Conservation (phyloP, 768 basidiomycete genomes). For the Tulasnella calospora region DNA sequence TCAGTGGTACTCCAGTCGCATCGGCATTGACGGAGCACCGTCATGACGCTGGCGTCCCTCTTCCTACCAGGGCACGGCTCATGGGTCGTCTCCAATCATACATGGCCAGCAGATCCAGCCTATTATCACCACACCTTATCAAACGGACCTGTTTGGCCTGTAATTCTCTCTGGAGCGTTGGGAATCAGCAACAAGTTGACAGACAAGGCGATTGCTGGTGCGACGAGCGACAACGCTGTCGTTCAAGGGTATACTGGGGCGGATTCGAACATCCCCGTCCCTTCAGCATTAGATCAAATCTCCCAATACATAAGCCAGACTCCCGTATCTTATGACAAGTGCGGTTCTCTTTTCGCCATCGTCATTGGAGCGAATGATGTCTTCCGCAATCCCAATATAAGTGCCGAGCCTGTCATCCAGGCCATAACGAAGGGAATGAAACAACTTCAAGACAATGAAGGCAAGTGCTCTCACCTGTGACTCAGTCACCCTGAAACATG, state of each 20-base stretch:
- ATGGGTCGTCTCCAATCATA: background rate
- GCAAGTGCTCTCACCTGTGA: background rate
- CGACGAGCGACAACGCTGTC: slow-evolving; percentile 5
- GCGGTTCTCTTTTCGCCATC: background rate
- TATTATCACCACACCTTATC: background rate
- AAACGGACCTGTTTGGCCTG: background rate
- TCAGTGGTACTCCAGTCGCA: background rate
- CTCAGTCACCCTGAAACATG: background rate
- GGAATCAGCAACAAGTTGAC: background rate
- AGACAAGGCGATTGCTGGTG: background rate
- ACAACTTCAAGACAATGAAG: background rate
- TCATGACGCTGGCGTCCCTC: background rate
- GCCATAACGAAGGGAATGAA: background rate
- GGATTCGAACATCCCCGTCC: slow-evolving; percentile 5
- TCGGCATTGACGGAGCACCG: background rate
- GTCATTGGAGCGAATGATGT: slow-evolving; percentile 10
- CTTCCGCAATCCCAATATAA: background rate
- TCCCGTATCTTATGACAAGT: background rate
- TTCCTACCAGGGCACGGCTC: background rate
- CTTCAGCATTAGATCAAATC: slow-evolving; percentile 1
- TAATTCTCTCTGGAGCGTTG: background rate
- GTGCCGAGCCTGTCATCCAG: background rate
- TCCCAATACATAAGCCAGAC: background rate
- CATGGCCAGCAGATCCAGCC: background rate
- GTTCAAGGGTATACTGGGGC: slow-evolving; percentile 17